Evolutionary conservation across 176 grass and related monocot genomes (phyloP), one percentile per base, ranked within the genome.

Genomic region (Pharus latifolius): DNA sequence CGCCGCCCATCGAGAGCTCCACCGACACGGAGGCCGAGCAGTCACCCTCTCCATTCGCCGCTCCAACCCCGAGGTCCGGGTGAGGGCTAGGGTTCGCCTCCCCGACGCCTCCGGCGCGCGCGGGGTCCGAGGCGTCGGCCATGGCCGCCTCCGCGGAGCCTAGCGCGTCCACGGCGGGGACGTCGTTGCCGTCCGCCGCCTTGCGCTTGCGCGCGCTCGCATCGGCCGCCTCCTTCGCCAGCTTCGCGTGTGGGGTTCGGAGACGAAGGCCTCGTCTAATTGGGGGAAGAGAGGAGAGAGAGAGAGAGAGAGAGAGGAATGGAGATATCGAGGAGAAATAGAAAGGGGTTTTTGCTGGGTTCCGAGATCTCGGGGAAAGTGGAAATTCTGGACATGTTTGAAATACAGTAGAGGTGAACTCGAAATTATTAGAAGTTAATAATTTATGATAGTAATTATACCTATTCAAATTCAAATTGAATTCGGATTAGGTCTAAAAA

Each of bases 141-240:
- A 77, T 71, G 29, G 46, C 65, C 84, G 69, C 74, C 18, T 62
- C 74, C 30, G 40, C 68, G 20, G 62, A 77, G 33, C 59, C 63
- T 19, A 62, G 34, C 3, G 80, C 63, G 4, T 37, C 70, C 10
- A 28, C 19, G 4, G n/a, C 69, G 0, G 46, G 13, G 10, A 26
- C 3, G 34, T 63, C 70, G 34, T 57, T 75, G 49, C 69, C 85
- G 24, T 88, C 88, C 44, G 71, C 72, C 25, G 93, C 83, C 83
- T 97, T 97, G 79, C 89, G 83, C 86, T 92, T 97, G 15, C 89
- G 80, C 38, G 80, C 76, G 89, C 89, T 92, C 50, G 83, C 67
- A 75, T 92, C 94, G 66, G 87, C 94, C 70, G 94, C 81, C 83
- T 97, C 94, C 65, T 56, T 68, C 80, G 94, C 94, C 94, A 97